Conservation (phyloP, 441 rosid species). For the Arabidopsis hybrid region DNA sequence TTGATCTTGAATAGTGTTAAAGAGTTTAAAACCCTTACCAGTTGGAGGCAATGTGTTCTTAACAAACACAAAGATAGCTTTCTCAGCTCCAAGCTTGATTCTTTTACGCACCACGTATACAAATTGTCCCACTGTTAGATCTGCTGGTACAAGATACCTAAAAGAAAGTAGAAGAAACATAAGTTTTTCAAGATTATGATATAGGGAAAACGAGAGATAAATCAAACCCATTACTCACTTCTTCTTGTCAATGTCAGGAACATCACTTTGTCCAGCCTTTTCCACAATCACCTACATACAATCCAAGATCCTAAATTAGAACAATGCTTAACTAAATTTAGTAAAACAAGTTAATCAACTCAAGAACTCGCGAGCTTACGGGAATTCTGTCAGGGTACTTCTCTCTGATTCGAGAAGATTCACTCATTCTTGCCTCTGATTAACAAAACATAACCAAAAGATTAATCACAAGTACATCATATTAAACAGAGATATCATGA, state of each 20-base stretch:
- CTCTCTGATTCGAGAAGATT: constrained; percentile 89
- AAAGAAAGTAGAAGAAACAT: not conserved
- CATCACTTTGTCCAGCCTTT: constrained; percentile 91
- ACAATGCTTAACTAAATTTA: constrained; percentile 14
- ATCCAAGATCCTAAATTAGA: constrained; percentile 1
- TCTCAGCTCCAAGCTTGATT: constrained; percentile 97
- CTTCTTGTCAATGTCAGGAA: constrained; percentile 96
- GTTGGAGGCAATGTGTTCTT: constrained; percentile 89
- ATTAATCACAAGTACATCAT: constrained; percentile 7
- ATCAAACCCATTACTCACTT: constrained; percentile 55
- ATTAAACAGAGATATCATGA: not conserved
- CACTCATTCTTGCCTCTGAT: constrained; percentile 94
- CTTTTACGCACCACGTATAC: constrained; percentile 97
- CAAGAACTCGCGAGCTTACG: constrained; percentile 40
- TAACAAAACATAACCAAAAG: constrained; percentile 20
- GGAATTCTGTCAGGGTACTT: constrained; percentile 97
- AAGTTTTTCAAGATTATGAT: not conserved
- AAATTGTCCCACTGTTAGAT: constrained; percentile 92
- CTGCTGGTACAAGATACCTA: constrained; percentile 96
- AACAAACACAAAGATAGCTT: constrained; percentile 90
- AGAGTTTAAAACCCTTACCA: constrained; percentile 52
- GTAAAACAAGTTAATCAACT: not conserved
- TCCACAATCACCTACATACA: constrained; percentile 82
- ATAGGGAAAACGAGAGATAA: not conserved
- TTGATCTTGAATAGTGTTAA: not conserved